Conservation (phyloP, 306 rosid genomes). For the Corylus avellana region DNA sequence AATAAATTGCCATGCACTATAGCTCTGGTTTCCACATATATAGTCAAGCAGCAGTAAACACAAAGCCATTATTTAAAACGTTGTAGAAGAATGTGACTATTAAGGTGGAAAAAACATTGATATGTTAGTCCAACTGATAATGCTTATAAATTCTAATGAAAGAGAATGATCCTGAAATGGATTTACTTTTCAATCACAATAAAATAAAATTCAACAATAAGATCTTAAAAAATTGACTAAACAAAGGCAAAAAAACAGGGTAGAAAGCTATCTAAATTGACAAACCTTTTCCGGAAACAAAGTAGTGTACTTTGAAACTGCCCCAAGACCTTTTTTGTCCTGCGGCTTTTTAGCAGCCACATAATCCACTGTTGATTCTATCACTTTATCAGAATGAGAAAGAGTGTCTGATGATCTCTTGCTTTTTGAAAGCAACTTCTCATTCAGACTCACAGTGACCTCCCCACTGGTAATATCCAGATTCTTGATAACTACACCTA, state of each 20-base stretch:
- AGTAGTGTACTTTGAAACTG: slow-evolving; percentile 71
- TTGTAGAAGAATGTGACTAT: not conserved
- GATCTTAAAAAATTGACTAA: not conserved
- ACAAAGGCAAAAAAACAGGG: not conserved
- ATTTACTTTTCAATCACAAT: not conserved
- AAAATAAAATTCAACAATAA: not conserved
- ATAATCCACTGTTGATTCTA: slow-evolving; percentile 50
- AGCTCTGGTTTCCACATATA: slow-evolving; percentile 14
- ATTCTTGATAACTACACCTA: slow-evolving; percentile 75
- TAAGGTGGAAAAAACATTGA: not conserved
- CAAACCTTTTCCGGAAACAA: slow-evolving; percentile 96
- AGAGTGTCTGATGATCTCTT: slow-evolving; percentile 59
- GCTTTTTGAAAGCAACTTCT: slow-evolving; percentile 64
- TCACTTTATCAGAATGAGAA: slow-evolving; percentile 46
- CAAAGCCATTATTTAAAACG: not conserved
- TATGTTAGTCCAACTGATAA: not conserved
- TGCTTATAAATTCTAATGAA: not conserved
- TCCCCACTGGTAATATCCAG: slow-evolving; percentile 77
- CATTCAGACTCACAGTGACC: slow-evolving; percentile 72
- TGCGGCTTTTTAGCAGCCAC: slow-evolving; percentile 41
- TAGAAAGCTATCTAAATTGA: slow-evolving; percentile 25
- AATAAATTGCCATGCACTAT: slow-evolving; percentile 1
- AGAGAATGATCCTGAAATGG: not conserved
- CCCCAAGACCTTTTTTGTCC: slow-evolving; percentile 52
- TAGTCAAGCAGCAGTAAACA: slow-evolving; percentile 12